These are phyloP conservation scores for Quercus parvula DNA, from an alignment of 306 rosid species.

Conservation along the genomic window DNA sequence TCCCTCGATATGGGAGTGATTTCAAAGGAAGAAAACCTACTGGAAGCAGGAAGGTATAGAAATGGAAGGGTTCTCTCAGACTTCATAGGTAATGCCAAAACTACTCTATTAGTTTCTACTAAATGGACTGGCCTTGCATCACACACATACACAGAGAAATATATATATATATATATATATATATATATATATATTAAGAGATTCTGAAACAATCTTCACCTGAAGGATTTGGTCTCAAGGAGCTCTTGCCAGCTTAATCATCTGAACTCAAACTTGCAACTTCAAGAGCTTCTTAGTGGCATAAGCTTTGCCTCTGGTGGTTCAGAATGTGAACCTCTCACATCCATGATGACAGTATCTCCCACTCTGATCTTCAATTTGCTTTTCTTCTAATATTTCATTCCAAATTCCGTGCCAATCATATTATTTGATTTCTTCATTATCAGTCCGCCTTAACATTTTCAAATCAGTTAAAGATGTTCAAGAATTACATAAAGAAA, in stretches of 20 bases:
- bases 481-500: conserved; percentile 23
- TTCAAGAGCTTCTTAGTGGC: conserved; percentile 37
- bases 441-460: conserved; percentile 19
- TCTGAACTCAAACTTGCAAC: conserved; percentile 35
- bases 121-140: too few species aligned
- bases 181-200: neutral
- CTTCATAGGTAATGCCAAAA: conserved; percentile 34
- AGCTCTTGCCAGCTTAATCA: conserved; percentile 23
- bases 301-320: conserved; percentile 42
- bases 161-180: neutral
- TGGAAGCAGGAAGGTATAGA: too few species aligned
- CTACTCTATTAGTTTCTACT: too few species aligned
- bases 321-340: conserved; percentile 40
- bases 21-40: conserved; percentile 44
- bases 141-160: too few species aligned
- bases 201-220: conserved; percentile 19
- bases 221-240: conserved; percentile 32
- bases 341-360: conserved; percentile 20
- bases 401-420: too few species aligned
- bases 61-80: conserved; percentile 68
- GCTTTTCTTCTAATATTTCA: neutral
- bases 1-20: conserved; percentile 72
- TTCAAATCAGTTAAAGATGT: conserved; percentile 27
- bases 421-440: neutral
- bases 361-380: neutral